Base-by-base conservation (phyloP, 139 green algal genomes). In the Chlorokybus atmophyticus region DNA sequence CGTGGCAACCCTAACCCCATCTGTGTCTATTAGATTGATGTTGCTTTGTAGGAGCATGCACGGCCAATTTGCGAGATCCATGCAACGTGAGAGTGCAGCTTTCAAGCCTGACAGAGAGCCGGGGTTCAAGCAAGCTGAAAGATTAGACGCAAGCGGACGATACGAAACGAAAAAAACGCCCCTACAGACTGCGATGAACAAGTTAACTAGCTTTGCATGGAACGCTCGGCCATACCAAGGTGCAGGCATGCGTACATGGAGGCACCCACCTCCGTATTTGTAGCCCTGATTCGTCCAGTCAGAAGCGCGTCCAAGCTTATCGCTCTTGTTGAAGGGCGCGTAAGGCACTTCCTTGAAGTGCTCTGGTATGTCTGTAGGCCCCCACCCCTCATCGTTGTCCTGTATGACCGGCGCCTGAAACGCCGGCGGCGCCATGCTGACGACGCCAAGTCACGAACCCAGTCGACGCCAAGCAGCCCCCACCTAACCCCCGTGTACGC, bases 291-390 rank as follows among this genome's bases (percentile, higher is more conserved):
- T 29, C 3, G 66, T 69, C 51, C 60, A 70, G 30, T 70, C 60
- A 8, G 60, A 21, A 5, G 52, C 55, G 24, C 49, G 70, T 2
- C 91, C 90, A 4, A 99, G 58, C 29, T 86, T 86, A 48, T 99
- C 91, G 26, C 72, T 74, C 66, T 97, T 97, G 32, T 59, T 69
- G 57, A 87, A 99, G 0, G 90, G 88, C 30, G 90, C 85, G 64
- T 94, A 98, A 0, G 92, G 92, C 8, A 98, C 69, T 48, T 89
- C 85, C 29, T 87, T 80, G 3, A 95, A 79, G 51, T 92, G 77
- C 31, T 80, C 68, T 17, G 90, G 90, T 1, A 92, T 65, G 1
- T 56, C 68, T 25, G 52, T 82, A 3, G 87, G 87, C 3, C 87
- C 87, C 87, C 87, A 95, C 0, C 82, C 87, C 24, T 93, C 85